phyloP scores from a whole-genome alignment of 106 monocot genomes.

The Iris macrosiphon region DNA sequence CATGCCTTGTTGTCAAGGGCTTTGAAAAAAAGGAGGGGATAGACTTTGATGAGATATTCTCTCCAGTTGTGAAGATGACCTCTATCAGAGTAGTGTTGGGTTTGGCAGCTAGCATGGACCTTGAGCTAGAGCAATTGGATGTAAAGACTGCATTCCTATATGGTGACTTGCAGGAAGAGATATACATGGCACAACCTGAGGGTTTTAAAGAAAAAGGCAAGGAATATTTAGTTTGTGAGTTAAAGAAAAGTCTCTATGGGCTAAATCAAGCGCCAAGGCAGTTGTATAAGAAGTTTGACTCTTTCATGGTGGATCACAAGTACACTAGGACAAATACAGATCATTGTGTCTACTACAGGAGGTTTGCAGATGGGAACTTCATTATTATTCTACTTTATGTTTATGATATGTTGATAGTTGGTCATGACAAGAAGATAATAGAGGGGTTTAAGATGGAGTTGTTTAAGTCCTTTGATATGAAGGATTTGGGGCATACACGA shows the following conservation, averaged over 20 bases:
- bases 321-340: too few relatives aligned
- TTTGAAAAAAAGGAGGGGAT: background rate
- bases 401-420: too few relatives aligned
- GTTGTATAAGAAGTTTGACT: background rate
- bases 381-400: too few relatives aligned
- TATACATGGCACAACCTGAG: slow-evolving; percentile 1
- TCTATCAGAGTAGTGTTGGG: background rate
- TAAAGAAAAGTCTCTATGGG: slow-evolving; percentile 6
- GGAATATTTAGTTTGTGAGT: background rate
- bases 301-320: too few relatives aligned
- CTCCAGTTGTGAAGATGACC: background rate
- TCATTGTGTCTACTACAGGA: too few relatives aligned
- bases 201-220: slow-evolving; percentile 5
- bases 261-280: slow-evolving; percentile 1
- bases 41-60: slow-evolving; percentile 4
- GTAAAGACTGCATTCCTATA: background rate
- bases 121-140: background rate
- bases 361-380: too few relatives aligned
- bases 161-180: background rate
- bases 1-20: background rate
- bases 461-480: too few relatives aligned
- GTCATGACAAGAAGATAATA: too few relatives aligned
- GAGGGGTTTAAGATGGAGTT: too few relatives aligned
- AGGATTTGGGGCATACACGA: too few relatives aligned
- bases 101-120: background rate